phyloP scores from a whole-genome alignment of 805 yeast species.

The Kuraishia ogatae region DNA sequence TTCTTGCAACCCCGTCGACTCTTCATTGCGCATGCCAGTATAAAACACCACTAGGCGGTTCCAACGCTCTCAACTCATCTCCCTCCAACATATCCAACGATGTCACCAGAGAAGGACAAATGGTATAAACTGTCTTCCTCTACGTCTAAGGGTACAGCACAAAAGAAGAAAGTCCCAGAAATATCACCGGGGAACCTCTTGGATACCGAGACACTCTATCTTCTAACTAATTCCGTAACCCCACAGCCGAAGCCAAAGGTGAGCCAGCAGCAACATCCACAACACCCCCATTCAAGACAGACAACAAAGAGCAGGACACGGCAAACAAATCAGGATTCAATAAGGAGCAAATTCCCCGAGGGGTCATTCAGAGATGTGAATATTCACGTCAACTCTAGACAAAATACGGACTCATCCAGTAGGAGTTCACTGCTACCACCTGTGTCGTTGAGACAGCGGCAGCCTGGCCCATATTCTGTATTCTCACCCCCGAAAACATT shows the following conservation, averaged over 20 bases:
- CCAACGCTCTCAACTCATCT: not conserved
- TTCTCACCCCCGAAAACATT: not conserved
- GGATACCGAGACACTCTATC: constrained; percentile 1
- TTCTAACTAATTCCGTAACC: not conserved
- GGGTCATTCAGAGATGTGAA: not conserved
- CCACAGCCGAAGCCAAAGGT: not conserved
- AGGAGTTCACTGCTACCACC: not conserved
- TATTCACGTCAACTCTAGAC: not conserved
- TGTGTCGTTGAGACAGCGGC: not conserved
- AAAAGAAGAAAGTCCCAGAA: not conserved
- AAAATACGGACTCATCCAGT: not conserved
- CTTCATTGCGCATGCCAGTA: not conserved
- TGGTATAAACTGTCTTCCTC: not conserved
- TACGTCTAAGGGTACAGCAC: not conserved
- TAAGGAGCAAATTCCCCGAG: not conserved
- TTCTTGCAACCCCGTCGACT: not conserved
- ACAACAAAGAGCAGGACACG: not conserved
- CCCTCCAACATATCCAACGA: not conserved
- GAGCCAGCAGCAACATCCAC: not conserved
- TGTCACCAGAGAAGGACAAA: not conserved
- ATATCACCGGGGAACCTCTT: not conserved
- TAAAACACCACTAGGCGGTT: not conserved
- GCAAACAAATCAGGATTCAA: not conserved
- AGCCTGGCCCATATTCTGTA: not conserved
- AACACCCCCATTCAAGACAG: not conserved